A percentile compares a stretch with the other conserved stretches of the same genome.
Evolutionary conservation across 768 basidiomycete genomes (phyloP).

Genomic region (Megacollybia marginata): DNA sequence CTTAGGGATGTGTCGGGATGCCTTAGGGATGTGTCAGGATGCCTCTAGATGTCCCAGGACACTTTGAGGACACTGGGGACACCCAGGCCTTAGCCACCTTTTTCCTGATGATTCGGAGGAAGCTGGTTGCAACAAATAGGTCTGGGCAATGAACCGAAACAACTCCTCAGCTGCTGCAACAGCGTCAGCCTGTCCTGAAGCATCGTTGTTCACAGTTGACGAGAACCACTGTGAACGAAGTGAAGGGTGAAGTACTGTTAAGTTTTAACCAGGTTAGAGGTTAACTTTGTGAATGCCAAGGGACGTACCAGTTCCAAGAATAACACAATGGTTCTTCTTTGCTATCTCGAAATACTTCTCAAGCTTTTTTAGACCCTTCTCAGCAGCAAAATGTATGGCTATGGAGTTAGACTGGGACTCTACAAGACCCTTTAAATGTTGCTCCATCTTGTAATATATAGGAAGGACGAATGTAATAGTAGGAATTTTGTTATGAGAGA

Average conservation of each 20-base stretch:
- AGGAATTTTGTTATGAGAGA: neutral
- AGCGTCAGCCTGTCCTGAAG: neutral
- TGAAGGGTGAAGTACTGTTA: constrained; percentile 19
- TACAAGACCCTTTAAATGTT: neutral
- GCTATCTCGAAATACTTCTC: neutral
- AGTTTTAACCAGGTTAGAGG: neutral
- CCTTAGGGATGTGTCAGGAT: no score
- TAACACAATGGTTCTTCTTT: neutral
- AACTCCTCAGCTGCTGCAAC: neutral
- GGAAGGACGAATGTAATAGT: constrained; percentile 1
- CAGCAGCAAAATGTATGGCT: neutral
- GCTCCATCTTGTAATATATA: neutral
- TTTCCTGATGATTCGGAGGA: no score
- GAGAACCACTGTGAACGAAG: constrained; percentile 17
- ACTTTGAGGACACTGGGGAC: no score
- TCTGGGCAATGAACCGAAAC: constrained; percentile 1
- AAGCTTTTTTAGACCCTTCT: neutral
- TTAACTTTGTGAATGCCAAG: neutral
- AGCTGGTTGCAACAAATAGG: neutral
- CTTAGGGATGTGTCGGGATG: no score
- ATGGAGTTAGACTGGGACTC: neutral
- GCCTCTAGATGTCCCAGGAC: no score
- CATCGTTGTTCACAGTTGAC: neutral
- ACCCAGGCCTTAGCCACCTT: no score
- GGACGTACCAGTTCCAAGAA: constrained; percentile 20